phyloP scores from a whole-genome alignment of 2,329 filamentous ascomycete species.

The Chaetomium sp. region DNA sequence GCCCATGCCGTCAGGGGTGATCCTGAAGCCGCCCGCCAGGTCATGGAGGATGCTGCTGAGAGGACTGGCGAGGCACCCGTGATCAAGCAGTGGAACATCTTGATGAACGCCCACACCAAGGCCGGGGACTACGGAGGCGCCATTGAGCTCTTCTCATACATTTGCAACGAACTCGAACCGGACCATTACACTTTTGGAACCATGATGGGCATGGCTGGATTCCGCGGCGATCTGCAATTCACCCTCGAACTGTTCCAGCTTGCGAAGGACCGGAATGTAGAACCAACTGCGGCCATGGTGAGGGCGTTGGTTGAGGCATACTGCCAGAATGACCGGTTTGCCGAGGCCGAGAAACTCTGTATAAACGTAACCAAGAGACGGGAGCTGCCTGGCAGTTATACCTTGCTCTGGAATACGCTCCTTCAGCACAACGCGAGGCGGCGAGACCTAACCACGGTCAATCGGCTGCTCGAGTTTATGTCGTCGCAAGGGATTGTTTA shows the following conservation, averaged over 20 bases:
- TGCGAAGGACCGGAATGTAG: slow-evolving; percentile 57
- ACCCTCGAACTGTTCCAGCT: slow-evolving; percentile 66
- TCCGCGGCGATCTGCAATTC: slow-evolving; percentile 71
- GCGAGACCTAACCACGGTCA: slow-evolving; percentile 54
- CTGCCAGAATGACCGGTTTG: slow-evolving; percentile 57
- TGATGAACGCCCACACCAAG: slow-evolving; percentile 71
- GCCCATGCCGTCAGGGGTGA: slow-evolving; percentile 72
- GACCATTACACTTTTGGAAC: slow-evolving; percentile 69
- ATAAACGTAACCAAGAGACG: slow-evolving; percentile 55
- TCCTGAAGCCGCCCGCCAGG: slow-evolving; percentile 56
- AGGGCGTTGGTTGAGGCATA: slow-evolving; percentile 69
- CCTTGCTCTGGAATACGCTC: slow-evolving; percentile 77
- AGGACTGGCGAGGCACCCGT: slow-evolving; percentile 58
- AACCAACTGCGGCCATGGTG: slow-evolving; percentile 59
- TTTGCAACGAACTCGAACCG: slow-evolving; percentile 55
- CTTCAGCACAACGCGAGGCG: slow-evolving; percentile 68
- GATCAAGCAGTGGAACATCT: slow-evolving; percentile 69
- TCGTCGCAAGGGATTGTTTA: slow-evolving; percentile 49
- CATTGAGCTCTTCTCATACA: slow-evolving; percentile 62
- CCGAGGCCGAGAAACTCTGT: slow-evolving; percentile 62
- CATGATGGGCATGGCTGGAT: slow-evolving; percentile 71
- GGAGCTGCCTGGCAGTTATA: slow-evolving; percentile 52
- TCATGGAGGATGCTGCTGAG: slow-evolving; percentile 63
- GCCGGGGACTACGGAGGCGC: slow-evolving; percentile 68
- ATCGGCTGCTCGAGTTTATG: slow-evolving; percentile 54